These are phyloP conservation scores for Dendrobium nobile DNA, from an alignment of 106 monocot species.

Conservation along the genomic window DNA sequence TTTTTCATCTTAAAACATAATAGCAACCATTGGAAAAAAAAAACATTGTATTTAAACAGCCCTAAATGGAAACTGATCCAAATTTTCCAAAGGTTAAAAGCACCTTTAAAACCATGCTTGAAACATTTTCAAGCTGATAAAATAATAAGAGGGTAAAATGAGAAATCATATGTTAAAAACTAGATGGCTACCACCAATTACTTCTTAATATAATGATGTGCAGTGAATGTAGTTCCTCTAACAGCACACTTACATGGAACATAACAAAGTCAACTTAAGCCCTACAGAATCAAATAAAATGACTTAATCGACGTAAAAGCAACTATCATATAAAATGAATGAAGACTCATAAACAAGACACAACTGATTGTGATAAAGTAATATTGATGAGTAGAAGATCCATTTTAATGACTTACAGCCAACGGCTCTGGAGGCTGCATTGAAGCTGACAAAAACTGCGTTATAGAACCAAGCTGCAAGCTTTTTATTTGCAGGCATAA, in stretches of 20 bases:
- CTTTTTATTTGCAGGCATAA: slow-evolving; percentile 96
- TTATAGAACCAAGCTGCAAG: slow-evolving; percentile 87
- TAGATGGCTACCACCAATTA: too few species aligned
- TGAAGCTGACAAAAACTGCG: slow-evolving; percentile 85
- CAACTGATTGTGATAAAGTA: not conserved
- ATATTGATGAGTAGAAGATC: not conserved
- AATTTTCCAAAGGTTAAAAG: too few species aligned
- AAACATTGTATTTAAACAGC: too few species aligned
- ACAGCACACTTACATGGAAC: not conserved
- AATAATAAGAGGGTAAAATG: too few species aligned
- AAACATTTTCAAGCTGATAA: too few species aligned
- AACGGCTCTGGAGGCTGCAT: slow-evolving; percentile 88
- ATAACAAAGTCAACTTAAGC: not conserved
- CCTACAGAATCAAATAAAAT: not conserved
- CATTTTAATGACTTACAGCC: slow-evolving; percentile 49
- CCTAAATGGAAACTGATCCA: too few species aligned
- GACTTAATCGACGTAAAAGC: not conserved
- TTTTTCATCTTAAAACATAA: too few species aligned
- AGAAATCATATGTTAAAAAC: too few species aligned
- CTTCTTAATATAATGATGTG: too few species aligned
- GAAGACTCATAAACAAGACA: not conserved
- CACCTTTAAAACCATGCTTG: too few species aligned
- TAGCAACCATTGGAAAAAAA: too few species aligned
- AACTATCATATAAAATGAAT: not conserved
- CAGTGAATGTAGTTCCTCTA: too few species aligned